A percentile compares a stretch with the other conserved stretches of the same genome.
phyloP scores from a whole-genome alignment of 2,329 filamentous ascomycete species.

The Juglanconis juglandina region DNA sequence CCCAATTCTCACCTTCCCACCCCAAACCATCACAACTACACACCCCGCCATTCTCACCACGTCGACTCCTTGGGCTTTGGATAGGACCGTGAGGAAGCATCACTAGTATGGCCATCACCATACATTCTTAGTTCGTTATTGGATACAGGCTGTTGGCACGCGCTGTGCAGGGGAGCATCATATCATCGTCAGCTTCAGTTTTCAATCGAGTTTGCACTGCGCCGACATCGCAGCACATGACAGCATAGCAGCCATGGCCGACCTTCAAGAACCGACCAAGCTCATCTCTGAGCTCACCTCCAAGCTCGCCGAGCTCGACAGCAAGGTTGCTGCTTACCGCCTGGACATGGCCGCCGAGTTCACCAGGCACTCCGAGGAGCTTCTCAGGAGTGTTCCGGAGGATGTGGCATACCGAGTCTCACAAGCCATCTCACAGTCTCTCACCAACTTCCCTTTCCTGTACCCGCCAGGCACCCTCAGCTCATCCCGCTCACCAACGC shows the following conservation, averaged over 20 bases:
- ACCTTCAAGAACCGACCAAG: constrained; percentile 39
- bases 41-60: background rate
- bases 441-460: constrained; percentile 44
- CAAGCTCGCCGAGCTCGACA: constrained; percentile 55
- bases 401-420: constrained; percentile 45
- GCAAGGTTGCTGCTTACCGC: constrained; percentile 54
- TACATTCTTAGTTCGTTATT: background rate
- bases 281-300: constrained; percentile 50
- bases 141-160: background rate
- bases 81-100: background rate
- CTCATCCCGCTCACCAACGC: background rate
- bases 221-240: constrained; percentile 7
- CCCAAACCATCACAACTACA: background rate
- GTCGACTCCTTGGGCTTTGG: background rate
- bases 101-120: background rate
- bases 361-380: constrained; percentile 47
- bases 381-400: constrained; percentile 46
- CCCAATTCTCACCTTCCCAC: background rate
- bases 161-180: background rate
- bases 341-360: constrained; percentile 57
- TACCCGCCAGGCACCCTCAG: constrained; percentile 15
- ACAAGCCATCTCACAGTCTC: constrained; percentile 42
- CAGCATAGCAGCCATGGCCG: constrained; percentile 35
- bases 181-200: background rate
- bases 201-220: background rate